Conservation (phyloP, 2,329 filamentous ascomycete genomes). For the Endothia cerciana region DNA sequence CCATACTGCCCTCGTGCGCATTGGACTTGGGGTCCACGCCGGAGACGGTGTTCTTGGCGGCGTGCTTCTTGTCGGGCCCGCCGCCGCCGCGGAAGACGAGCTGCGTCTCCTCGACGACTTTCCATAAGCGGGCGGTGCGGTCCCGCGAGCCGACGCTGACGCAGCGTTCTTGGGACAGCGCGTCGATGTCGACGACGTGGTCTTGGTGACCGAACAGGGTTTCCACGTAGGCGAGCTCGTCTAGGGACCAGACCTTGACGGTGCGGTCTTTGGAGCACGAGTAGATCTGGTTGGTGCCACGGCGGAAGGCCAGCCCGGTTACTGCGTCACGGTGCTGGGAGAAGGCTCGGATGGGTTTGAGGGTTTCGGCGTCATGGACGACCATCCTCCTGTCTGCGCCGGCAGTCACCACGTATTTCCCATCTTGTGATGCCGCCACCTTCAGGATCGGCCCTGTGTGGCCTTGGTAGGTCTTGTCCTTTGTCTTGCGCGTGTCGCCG, state of each 20-base stretch:
- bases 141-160: conserved; percentile 90
- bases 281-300: conserved; percentile 89
- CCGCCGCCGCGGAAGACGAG: conserved; percentile 90
- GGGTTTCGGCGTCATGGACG: conserved; percentile 80
- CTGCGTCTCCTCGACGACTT: conserved; percentile 93
- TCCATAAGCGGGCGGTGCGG: conserved; percentile 91
- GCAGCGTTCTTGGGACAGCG: conserved; percentile 83
- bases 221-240: conserved; percentile 92
- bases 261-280: conserved; percentile 89
- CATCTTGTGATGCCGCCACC: conserved; percentile 85
- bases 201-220: conserved; percentile 97
- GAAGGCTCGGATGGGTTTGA: conserved; percentile 82
- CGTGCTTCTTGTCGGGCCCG: conserved; percentile 37
- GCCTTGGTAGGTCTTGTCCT: conserved; percentile 70
- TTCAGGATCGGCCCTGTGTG: conserved; percentile 81
- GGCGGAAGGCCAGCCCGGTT: conserved; percentile 81
- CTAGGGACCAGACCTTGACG: conserved; percentile 92
- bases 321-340: conserved; percentile 90
- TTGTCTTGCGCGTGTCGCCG: conserved; percentile 62
- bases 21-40: conserved; percentile 54
- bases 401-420: conserved; percentile 88
- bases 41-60: conserved; percentile 51
- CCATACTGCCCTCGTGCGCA: conserved; percentile 83
- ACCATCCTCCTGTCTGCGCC: conserved; percentile 84
- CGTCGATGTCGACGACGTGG: conserved; percentile 80